Percentiles rank a stretch among this genome's conserved stretches.
These are phyloP conservation scores for Phylloporus sp. DNA, from an alignment of 768 basidiomycete species.

Conservation along the genomic window DNA sequence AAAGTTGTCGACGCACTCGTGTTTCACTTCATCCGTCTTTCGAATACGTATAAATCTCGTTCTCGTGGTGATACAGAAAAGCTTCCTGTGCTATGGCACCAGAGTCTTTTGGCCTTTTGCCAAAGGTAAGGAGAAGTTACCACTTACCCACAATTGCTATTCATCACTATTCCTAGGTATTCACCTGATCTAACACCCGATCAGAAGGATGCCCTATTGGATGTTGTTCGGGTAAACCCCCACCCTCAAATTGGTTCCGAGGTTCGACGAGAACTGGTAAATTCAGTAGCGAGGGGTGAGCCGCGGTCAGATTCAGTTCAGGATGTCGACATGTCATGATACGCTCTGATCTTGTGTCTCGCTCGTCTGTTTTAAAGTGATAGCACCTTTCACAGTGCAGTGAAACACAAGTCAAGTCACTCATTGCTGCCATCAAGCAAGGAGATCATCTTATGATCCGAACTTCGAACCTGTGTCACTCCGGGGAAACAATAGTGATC, in stretches of 20 bases:
- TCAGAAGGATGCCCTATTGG: conserved; percentile 95
- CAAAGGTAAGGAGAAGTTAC: conserved; percentile 63
- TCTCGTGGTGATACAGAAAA: conserved; percentile 67
- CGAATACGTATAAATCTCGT: conserved; percentile 81
- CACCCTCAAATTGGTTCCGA: conserved; percentile 89
- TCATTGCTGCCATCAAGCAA: no score
- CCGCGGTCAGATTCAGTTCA: conserved; percentile 60
- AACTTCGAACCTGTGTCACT: neutral
- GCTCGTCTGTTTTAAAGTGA: neutral
- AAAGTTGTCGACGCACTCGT: conserved; percentile 97
- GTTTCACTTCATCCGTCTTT: conserved; percentile 96
- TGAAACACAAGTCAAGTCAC: neutral
- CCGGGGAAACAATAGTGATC: no score
- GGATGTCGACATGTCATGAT: conserved; percentile 61
- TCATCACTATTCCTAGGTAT: conserved; percentile 54
- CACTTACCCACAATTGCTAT: neutral
- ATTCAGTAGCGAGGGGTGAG: conserved; percentile 82
- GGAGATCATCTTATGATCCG: neutral
- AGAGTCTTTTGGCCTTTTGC: conserved; percentile 89
- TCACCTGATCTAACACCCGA: conserved; percentile 92
- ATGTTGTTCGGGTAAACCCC: conserved; percentile 80
- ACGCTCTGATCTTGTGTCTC: neutral
- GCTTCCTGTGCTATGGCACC: conserved; percentile 98
- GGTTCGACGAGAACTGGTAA: conserved; percentile 85
- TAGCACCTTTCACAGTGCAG: neutral